These are phyloP conservation scores for Diaporthe sp. DNA, from an alignment of 2,329 filamentous ascomycete species.

Conservation along the genomic window DNA sequence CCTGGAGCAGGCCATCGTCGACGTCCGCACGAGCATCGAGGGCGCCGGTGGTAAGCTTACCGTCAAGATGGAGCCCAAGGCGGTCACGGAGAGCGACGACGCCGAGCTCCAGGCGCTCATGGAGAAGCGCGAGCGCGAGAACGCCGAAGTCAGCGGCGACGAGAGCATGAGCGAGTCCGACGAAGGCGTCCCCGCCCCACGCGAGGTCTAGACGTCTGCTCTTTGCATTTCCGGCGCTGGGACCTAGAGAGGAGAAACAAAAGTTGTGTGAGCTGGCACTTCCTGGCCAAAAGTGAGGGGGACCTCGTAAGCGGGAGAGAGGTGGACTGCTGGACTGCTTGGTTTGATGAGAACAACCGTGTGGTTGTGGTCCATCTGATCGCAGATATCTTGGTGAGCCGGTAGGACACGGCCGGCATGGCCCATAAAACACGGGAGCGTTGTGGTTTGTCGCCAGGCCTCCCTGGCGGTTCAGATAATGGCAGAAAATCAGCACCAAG, in stretches of 20 bases:
- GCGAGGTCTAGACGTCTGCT: conserved; percentile 33
- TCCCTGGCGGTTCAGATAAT: conserved; percentile 14
- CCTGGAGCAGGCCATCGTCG: conserved; percentile 90
- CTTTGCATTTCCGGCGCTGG: conserved; percentile 40
- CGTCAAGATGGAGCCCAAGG: conserved; percentile 99
- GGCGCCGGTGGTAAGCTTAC: conserved; percentile 82
- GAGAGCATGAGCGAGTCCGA: conserved; percentile 97
- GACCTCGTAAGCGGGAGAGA: background rate
- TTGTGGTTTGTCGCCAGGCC: background rate
- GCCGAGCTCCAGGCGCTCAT: conserved; percentile 97
- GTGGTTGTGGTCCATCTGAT: background rate
- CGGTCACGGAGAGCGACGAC: conserved; percentile 98
- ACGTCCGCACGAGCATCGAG: conserved; percentile 86
- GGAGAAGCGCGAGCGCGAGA: conserved; percentile 99
- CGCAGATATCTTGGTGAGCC: background rate
- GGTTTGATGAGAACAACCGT: background rate
- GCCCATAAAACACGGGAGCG: background rate
- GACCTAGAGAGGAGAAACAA: conserved; percentile 36
- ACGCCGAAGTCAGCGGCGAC: conserved; percentile 97
- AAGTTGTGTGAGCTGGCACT: conserved; percentile 14
- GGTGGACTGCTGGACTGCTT: conserved; percentile 15
- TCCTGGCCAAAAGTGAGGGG: background rate
- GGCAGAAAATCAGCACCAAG: background rate
- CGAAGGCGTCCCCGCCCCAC: conserved; percentile 76
- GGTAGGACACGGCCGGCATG: background rate